Percentiles rank a stretch among this genome's conserved stretches.
These are phyloP conservation scores for Cadophora gregata DNA, from an alignment of 2,329 filamentous ascomycete species.

Conservation along the genomic window DNA sequence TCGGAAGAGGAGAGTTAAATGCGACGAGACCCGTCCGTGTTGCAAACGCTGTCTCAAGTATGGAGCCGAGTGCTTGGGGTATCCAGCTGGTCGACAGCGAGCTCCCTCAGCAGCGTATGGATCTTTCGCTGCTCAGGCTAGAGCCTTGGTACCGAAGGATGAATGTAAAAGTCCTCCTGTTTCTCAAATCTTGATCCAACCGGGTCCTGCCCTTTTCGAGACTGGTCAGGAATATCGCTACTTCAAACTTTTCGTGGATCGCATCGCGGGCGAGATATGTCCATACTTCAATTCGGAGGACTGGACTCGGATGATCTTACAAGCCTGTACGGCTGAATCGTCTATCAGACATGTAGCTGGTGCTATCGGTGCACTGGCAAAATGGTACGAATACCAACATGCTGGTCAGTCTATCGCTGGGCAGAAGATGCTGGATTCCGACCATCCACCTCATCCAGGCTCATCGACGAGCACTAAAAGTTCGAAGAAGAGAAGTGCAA, in stretches of 20 bases:
- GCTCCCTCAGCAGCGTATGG: conserved; percentile 27
- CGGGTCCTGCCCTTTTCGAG: conserved; percentile 21
- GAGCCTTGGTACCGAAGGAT: conserved; percentile 27
- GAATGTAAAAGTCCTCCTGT: neutral
- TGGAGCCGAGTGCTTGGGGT: conserved; percentile 26
- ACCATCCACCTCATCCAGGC: neutral
- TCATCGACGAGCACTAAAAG: neutral
- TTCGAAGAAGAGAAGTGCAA: neutral
- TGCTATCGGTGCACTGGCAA: conserved; percentile 36
- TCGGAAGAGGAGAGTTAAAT: conserved; percentile 33
- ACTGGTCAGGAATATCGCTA: conserved; percentile 32
- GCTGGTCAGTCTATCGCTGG: conserved; percentile 21
- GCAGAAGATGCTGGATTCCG: conserved; percentile 3
- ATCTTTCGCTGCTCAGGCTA: conserved; percentile 25
- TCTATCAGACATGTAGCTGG: conserved; percentile 33
- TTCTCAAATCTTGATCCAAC: conserved; percentile 19
- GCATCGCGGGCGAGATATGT: conserved; percentile 28
- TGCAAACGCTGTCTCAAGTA: conserved; percentile 34
- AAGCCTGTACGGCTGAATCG: conserved; percentile 28
- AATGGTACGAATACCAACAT: conserved; percentile 29
- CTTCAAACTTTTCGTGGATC: conserved; percentile 32
- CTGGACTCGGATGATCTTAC: conserved; percentile 34
- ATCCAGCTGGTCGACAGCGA: conserved; percentile 24
- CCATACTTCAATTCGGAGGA: conserved; percentile 31
- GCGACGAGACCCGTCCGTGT: conserved; percentile 32